Percentiles rank a stretch among this genome's conserved stretches.
These are phyloP conservation scores for Apophysomyces ossiformis DNA, from an alignment of 371 early-diverging fungal species.

Conservation along the genomic window DNA sequence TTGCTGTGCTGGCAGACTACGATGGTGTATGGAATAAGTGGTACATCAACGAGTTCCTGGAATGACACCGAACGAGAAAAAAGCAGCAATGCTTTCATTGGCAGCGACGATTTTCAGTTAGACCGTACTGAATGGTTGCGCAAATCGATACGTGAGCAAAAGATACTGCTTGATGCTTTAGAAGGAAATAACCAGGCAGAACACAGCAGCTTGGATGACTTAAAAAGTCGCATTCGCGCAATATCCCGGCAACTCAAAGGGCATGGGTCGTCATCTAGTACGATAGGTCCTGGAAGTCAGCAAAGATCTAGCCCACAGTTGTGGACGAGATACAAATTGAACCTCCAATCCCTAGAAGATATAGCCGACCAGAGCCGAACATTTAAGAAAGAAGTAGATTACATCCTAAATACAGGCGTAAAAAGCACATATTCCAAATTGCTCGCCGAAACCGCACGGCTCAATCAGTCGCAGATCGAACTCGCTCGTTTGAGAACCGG, in stretches of 20 bases:
- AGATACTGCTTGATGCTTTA: slow-evolving; percentile 22
- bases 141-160: slow-evolving; percentile 32
- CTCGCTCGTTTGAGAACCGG: slow-evolving; percentile 16
- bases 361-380: slow-evolving; percentile 33
- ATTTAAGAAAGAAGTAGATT: slow-evolving; percentile 41
- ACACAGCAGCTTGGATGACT: slow-evolving; percentile 18
- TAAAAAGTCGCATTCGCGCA: slow-evolving; percentile 33
- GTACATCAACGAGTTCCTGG: slow-evolving; percentile 6
- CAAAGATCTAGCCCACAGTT: slow-evolving; percentile 20
- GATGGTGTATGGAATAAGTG: slow-evolving; percentile 6
- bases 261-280: slow-evolving; percentile 12
- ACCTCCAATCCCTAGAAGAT: slow-evolving; percentile 39
- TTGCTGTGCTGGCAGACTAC: background rate
- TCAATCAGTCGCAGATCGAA: slow-evolving; percentile 20
- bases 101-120: background rate
- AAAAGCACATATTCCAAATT: slow-evolving; percentile 24
- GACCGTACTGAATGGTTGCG: slow-evolving; percentile 16
- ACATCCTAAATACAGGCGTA: slow-evolving; percentile 33
- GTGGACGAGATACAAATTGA: slow-evolving; percentile 38
- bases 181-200: slow-evolving; percentile 6
- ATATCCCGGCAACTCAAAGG: slow-evolving; percentile 27
- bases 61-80: background rate
- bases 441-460: slow-evolving; percentile 27
- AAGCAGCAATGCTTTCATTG: background rate
- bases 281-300: slow-evolving; percentile 11